Percentiles rank a stretch among this genome's conserved stretches.
phyloP scores from a whole-genome alignment of 75 land plant species.

The Sequoiadendron giganteum region DNA sequence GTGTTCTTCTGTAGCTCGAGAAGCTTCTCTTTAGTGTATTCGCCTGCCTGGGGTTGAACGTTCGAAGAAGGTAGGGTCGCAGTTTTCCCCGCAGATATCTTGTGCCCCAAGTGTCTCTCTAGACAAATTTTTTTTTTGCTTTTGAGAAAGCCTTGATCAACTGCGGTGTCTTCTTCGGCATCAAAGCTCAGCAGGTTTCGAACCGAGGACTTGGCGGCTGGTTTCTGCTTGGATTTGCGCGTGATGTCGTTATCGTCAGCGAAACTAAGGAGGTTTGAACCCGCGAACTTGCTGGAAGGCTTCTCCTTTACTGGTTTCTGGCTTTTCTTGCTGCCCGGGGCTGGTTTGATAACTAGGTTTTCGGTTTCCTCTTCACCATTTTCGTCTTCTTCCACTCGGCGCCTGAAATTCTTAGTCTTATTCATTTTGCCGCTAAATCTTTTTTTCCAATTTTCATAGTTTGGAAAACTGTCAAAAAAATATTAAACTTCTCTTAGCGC shows the following conservation, averaged over 20 bases:
- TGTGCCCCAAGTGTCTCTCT: not conserved
- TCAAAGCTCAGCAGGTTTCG: constrained; percentile 31
- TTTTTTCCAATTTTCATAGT: not conserved
- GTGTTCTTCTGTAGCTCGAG: constrained; percentile 93
- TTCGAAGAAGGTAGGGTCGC: constrained; percentile 39
- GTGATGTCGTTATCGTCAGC: constrained; percentile 59
- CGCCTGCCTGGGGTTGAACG: constrained; percentile 89
- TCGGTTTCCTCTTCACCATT: constrained; percentile 34
- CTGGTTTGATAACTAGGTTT: constrained; percentile 8
- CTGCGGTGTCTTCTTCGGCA: constrained; percentile 15
- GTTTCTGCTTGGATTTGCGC: constrained; percentile 18
- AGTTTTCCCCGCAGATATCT: constrained; percentile 10
- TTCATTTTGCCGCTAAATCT: constrained; percentile 27
- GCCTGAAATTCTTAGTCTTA: constrained; percentile 80
- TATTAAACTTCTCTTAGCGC: too few relatives aligned
- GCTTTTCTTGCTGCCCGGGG: constrained; percentile 10
- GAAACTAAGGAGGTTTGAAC: constrained; percentile 74
- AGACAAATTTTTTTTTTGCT: constrained; percentile 31
- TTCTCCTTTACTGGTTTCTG: constrained; percentile 5
- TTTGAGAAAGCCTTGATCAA: constrained; percentile 2
- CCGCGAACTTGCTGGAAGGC: constrained; percentile 4
- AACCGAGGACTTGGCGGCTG: constrained; percentile 14
- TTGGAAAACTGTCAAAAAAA: not conserved
- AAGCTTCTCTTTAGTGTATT: constrained; percentile 85
- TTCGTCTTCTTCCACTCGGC: constrained; percentile 68